Base-by-base conservation (phyloP, 768 basidiomycete species). In the Lactarius hengduanensis region DNA sequence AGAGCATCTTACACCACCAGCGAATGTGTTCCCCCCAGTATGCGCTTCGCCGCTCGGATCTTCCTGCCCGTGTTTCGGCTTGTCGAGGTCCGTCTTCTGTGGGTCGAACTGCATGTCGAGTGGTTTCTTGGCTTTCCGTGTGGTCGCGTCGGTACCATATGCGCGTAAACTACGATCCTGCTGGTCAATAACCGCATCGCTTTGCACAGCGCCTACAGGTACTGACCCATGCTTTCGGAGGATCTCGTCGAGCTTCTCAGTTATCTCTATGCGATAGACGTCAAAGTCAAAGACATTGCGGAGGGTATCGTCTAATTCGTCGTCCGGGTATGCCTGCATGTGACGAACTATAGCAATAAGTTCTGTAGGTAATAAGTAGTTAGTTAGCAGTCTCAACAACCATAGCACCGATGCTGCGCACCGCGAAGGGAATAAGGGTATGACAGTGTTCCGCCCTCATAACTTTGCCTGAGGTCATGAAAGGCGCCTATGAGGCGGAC, bases 281-380 rank as follows among this genome's bases (percentile, higher is more conserved):
- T 89, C 87, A 63, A 88, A 89, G 72, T 89, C 87, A 69, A 89
- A 89, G 11, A 88, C 78, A 70, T 88, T 89, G 18, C 87, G 79
- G 18, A 89, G 75, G 8, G 83, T 82, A 50, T 80, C 79, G n/a
- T 83, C 86, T 13, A 88, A 76, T 0, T 83, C 74, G 72, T 88
- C 87, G 26, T 77, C 73, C 0, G 86, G 85, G 67, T 85, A 88
- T 2, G 84, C 80, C 68, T 80, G 83, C 78, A 89, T 80, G 71
- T 89, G 87, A 53, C 82, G 79, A 2, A 88, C 81, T 32, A 89
- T 78, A 71, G 86, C 88, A 72, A 89, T 87, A 41, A 89, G 74
- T 68, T 89, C 32, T 32, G 32, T 32, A 0, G 1, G 6, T 30
- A 32, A 8, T 7, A 32, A 7, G 1, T 32, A 32, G 32, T 32